Conservation (phyloP, 345 rosid species). For the Rhodamnia rubescens region DNA sequence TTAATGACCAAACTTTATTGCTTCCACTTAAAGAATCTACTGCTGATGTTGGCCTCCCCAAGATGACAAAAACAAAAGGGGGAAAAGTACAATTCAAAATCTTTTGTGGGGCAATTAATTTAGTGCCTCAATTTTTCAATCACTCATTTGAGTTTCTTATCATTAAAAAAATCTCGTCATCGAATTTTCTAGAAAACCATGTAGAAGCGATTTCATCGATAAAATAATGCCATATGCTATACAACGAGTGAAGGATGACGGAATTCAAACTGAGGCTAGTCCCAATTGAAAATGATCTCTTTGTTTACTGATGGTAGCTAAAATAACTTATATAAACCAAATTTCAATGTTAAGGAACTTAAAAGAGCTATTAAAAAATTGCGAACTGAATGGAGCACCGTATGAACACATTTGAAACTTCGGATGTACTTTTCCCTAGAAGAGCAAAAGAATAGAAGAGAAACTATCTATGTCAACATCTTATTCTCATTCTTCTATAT, state of each 20-base stretch:
- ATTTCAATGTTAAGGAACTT: not conserved
- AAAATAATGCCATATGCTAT: not conserved
- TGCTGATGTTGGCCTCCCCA: not conserved
- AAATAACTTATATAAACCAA: not conserved
- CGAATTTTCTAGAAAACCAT: not conserved
- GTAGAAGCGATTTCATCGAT: not conserved
- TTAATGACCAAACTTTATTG: not conserved
- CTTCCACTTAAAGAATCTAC: not conserved
- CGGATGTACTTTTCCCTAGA: not conserved
- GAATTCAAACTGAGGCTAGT: not conserved
- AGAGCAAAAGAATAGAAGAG: not conserved
- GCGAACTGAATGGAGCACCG: not conserved
- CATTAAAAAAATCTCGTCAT: not conserved
- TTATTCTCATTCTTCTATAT: not conserved
- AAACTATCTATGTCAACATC: not conserved
- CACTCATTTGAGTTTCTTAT: not conserved
- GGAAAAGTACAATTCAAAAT: not conserved
- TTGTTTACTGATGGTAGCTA: not conserved
- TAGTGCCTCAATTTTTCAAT: not conserved
- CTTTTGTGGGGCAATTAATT: not conserved
- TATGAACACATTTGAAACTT: not conserved
- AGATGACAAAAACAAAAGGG: not conserved
- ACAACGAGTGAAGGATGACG: not conserved
- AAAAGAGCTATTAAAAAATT: not conserved
- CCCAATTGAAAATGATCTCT: not conserved